These are phyloP conservation scores for Amanita pseudoporphyria DNA, from an alignment of 768 basidiomycete genomes.

Conservation along the genomic window DNA sequence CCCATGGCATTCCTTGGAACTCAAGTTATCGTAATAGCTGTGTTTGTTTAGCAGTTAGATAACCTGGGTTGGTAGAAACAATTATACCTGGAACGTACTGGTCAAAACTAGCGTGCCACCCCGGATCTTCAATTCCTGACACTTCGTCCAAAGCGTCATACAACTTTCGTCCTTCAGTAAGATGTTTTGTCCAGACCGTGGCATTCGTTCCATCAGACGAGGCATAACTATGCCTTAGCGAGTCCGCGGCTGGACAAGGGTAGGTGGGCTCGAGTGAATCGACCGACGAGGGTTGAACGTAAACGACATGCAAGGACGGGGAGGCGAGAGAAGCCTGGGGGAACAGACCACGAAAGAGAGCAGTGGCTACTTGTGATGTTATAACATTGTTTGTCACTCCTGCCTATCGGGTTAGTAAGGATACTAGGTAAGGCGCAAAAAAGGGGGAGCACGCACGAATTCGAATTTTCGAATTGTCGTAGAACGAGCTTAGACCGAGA, in stretches of 20 bases:
- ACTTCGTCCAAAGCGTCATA: conserved; percentile 33
- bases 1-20: conserved; percentile 39
- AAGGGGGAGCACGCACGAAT: conserved; percentile 24
- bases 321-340: conserved; percentile 14
- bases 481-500: conserved; percentile 23
- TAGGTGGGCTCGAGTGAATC: conserved; percentile 42
- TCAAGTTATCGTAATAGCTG: conserved; percentile 44
- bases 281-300: conserved; percentile 29
- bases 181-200: conserved; percentile 31
- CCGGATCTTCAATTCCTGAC: conserved; percentile 28
- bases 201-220: conserved; percentile 22
- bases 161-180: conserved; percentile 25
- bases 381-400: conserved; percentile 45
- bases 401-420: conserved; percentile 8
- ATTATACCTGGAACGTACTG: conserved; percentile 24
- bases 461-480: conserved; percentile 23
- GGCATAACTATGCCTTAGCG: conserved; percentile 25
- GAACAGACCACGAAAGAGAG: conserved; percentile 35
- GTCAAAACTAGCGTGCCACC: conserved; percentile 43
- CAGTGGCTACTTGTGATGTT: conserved; percentile 42
- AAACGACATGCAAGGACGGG: conserved; percentile 19
- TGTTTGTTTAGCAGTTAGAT: neutral
- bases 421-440: neutral
- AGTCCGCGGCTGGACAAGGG: conserved; percentile 28
- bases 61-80: neutral